A percentile compares a stretch with the other conserved stretches of the same genome.
Conservation (phyloP, 805 yeast species). For the Myxozyma geophila region DNA sequence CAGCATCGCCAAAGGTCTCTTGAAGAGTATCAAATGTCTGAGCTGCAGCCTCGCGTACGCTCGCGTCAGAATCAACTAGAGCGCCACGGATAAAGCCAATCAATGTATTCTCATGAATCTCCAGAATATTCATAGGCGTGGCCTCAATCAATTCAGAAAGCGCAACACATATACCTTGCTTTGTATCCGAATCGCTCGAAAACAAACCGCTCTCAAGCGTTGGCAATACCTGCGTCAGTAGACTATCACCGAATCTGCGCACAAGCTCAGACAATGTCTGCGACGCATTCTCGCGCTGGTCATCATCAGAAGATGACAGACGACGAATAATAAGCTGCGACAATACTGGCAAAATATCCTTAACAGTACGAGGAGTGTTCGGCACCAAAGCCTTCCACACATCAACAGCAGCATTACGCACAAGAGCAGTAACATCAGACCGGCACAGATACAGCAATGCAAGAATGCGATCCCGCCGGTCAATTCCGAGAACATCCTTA, state of each 20-base stretch:
- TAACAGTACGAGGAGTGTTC: constrained; percentile 92
- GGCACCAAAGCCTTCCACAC: constrained; percentile 97
- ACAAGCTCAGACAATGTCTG: constrained; percentile 93
- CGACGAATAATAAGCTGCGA: constrained; percentile 78
- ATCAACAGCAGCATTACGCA: constrained; percentile 86
- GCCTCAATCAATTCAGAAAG: constrained; percentile 82
- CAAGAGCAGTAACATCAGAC: constrained; percentile 85
- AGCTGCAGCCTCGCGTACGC: constrained; percentile 91
- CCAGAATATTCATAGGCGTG: constrained; percentile 60
- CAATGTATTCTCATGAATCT: constrained; percentile 67
- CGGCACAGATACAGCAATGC: constrained; percentile 91
- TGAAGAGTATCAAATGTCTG: constrained; percentile 87
- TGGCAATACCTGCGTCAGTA: constrained; percentile 82
- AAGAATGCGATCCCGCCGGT: constrained; percentile 83
- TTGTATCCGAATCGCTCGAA: constrained; percentile 73
- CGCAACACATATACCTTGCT: constrained; percentile 97
- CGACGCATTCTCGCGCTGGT: constrained; percentile 86
- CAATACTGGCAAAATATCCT: constrained; percentile 85
- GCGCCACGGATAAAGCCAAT: constrained; percentile 78
- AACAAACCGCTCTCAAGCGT: constrained; percentile 70
- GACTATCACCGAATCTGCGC: constrained; percentile 88
- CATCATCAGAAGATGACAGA: constrained; percentile 79
- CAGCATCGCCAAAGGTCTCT: constrained; percentile 76
- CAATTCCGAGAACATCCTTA: constrained; percentile 79
- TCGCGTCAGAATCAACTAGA: constrained; percentile 70